Base-by-base conservation (phyloP, 1,284 basidiomycete genomes). In the Schizopora paradoxa region DNA sequence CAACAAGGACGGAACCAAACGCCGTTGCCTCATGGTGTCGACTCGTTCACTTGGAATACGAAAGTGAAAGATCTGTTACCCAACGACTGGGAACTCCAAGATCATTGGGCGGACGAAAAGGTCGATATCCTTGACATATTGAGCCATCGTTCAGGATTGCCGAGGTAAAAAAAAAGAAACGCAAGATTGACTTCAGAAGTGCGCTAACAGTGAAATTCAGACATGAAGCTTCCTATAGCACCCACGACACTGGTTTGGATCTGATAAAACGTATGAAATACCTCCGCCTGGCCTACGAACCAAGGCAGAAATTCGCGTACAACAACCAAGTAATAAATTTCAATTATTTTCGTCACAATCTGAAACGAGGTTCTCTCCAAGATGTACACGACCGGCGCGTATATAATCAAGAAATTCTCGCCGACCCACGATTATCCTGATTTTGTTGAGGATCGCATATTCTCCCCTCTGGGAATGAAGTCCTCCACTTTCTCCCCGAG, bases 221-320 rank as follows among this genome's bases (percentile, higher is more conserved):
- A 7, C 65, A 70, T 28, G 71, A 72, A 32, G 55, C 48, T 13
- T 56, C 66, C 0, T 66, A 66, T 41, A 53, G 53, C 1, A 57
- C 54, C 0, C 41, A 46, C 6, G 65, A 69, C 27, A 61, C 57
- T 0, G 47, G 59, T 0, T 34, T 34, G 3, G 62, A 62, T 11
- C 27, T 62, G 6, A 42, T 69, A 6, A 13, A 23, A 14, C 59
- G 62, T 6, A 49, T 73, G 51, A 56, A 53, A 11, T 40, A 68
- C 48, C 56, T 73, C 6, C 56, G 53, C 1, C 64, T 67, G 0
- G 60, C 63, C 1, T 65, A 60, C 29, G 71, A 69, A 50, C 54
- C 72, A 1, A 61, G 72, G 13, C 53, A 71, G 47, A 55, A 54
- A 14, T 70, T 59, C 54, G 62, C 60, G 2, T 74, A 72, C 57